Percentiles rank a stretch among this genome's conserved stretches.
These are phyloP conservation scores for Cladosporium phlei DNA, from an alignment of 2,329 filamentous ascomycete genomes.

Conservation along the genomic window DNA sequence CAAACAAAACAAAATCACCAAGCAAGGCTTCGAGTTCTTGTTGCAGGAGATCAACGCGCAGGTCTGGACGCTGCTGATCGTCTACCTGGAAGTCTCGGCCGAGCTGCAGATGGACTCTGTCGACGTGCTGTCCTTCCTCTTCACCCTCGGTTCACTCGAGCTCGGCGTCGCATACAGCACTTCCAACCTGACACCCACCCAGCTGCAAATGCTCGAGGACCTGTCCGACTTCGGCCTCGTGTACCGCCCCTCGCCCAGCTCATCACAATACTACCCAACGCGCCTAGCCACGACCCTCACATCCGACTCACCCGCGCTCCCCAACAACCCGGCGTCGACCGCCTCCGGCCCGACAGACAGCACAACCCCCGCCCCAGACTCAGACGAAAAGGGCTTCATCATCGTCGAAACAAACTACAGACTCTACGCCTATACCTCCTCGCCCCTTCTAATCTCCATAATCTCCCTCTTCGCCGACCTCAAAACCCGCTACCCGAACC, in stretches of 20 bases:
- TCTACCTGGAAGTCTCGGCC: conserved; percentile 78
- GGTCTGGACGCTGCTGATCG: conserved; percentile 89
- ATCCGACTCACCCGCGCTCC: conserved; percentile 66
- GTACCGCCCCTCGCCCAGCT: conserved; percentile 50
- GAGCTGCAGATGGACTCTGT: conserved; percentile 76
- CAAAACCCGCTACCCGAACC: conserved; percentile 85
- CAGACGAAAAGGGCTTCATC: conserved; percentile 68
- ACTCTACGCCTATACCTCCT: conserved; percentile 92
- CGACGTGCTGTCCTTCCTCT: conserved; percentile 92
- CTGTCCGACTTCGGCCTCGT: conserved; percentile 90
- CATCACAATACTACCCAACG: conserved; percentile 72
- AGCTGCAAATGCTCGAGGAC: conserved; percentile 83
- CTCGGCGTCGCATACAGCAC: conserved; percentile 89
- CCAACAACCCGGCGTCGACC: conserved; percentile 63
- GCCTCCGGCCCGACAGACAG: conserved; percentile 30
- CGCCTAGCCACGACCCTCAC: conserved; percentile 91
- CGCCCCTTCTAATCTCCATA: conserved; percentile 89
- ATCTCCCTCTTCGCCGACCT: conserved; percentile 85
- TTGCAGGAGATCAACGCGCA: conserved; percentile 94
- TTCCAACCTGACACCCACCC: conserved; percentile 71
- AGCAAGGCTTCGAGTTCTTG: conserved; percentile 89
- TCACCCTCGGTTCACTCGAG: conserved; percentile 88
- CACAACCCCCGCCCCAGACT: conserved; percentile 28
- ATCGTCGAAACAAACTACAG: conserved; percentile 98
- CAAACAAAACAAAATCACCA: conserved; percentile 64